Evolutionary conservation across 2,329 filamentous ascomycete genomes (phyloP), one percentile per base, ranked within the genome.

Genomic region (Aspergillus fumigatus): DNA sequence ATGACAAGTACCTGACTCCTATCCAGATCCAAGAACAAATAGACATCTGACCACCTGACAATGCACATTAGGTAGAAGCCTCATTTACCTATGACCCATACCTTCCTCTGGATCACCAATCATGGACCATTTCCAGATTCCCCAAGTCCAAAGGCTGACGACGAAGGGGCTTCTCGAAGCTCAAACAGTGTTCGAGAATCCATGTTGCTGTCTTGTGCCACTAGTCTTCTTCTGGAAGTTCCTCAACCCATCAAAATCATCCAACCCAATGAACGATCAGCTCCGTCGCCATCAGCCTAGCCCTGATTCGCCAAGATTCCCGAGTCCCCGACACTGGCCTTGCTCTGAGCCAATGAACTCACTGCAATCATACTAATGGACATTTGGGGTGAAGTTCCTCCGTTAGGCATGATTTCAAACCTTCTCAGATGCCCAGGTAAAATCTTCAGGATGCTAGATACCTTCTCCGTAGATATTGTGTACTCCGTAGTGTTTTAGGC

Each of bases 151-250:
- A 52, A 54, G n/a, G 62, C 59, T 62, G 60, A 64, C 62, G 62
- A 64, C 57, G 58, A 55, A 60, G 55, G 55, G 55, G 48, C 62
- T 64, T 64, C 62, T 50, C 45, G 62, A 64, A 64, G 62, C 53
- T 54, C 58, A 54, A 54, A 55, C 56, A 58, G 54, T 55, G 50
- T 60, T 58, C 53, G 53, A 61, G 55, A 50, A 54, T 57, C 54
- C 56, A 55, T 63, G 61, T 61, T 57, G 56, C 11, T 7, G 49
- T 29, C 9, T 17, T 6, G 59, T 38, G 49, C 57, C 41, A 14
- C 41, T 63, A 63, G 29, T 0, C 59, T 25, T 2, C 0, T 56
- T 57, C 41, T 40, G 59, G 53, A 1, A 3, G n/a, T 27, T 17
- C 48, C 47, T 47, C 54, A 26, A 25, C 32, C 7, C 32, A 38